phyloP scores from a whole-genome alignment of 768 basidiomycete species.

The Sporobolomyces phaffii region DNA sequence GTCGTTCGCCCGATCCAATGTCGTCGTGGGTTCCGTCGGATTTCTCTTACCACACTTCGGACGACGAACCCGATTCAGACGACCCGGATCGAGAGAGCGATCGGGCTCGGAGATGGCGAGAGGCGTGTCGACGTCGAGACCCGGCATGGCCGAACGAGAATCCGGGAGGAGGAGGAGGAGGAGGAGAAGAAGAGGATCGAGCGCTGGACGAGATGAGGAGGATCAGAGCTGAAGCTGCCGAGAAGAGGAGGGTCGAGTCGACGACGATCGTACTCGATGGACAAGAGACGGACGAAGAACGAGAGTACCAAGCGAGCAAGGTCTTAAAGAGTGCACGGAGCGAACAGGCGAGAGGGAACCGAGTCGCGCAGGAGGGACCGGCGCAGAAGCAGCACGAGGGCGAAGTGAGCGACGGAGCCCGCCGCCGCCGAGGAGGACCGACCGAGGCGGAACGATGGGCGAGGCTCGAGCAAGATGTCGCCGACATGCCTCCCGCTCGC shows the following conservation, averaged over 20 bases:
- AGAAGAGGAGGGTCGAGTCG: neutral
- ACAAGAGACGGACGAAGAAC: slow-evolving; percentile 6
- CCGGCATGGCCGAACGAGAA: no score
- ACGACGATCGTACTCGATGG: neutral
- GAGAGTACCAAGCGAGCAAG: neutral
- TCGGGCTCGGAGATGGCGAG: neutral
- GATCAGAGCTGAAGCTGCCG: slow-evolving; percentile 1
- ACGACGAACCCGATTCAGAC: slow-evolving; percentile 21
- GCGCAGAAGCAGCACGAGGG: neutral
- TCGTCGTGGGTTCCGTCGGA: no score
- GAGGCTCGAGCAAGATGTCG: neutral
- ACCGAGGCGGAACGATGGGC: neutral
- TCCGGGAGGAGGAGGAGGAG: neutral
- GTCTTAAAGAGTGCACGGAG: neutral
- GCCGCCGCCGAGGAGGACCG: no score
- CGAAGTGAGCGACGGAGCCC: no score
- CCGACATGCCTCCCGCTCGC: neutral
- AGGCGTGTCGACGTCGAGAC: no score
- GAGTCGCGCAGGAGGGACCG: neutral
- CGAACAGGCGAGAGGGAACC: neutral
- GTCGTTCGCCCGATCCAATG: no score
- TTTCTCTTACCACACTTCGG: slow-evolving; percentile 1
- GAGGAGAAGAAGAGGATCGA: neutral
- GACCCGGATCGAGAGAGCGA: slow-evolving; percentile 21
- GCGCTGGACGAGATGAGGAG: neutral